Base-by-base conservation (phyloP, 108 stramenopile genomes). In the Conticribra weissflogii region DNA sequence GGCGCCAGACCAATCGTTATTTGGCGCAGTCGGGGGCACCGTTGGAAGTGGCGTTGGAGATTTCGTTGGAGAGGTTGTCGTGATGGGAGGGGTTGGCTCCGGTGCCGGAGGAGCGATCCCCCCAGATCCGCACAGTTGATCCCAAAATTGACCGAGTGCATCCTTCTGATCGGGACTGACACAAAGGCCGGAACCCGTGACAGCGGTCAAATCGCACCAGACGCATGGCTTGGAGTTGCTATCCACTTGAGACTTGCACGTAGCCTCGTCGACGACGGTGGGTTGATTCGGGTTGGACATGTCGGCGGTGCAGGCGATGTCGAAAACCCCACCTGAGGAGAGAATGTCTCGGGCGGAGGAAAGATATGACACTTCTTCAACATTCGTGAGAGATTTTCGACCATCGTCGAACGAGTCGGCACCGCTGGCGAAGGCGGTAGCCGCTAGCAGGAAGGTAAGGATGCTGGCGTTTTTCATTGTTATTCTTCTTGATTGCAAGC, bases 171-270 rank as follows among this genome's bases (percentile, higher is more conserved):
- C 54, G 22, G 27, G n/a, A 59, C 32, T 72, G 8, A 79, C 53
- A 33, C 78, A 79, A 0, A 67, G 18, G 14, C 78, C 78, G 21
- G 41, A 21, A 1, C 65, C 65, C 3, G 66, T 22, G 48, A 57
- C 14, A 2, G 58, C n/a, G 12, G 78, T 33, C 1, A 65, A 55
- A 32, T 67, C 71, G 66, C 78, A 79, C 78, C 78, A 79, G 3
- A 72, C 58, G 54, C 78, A 79, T 3, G 78, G 9, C 16, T 71
- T 24, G 19, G 64, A 60, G 23, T 59, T 32, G 27, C 65, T 44
- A 30, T 72, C 78, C 0, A 27, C 52, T n/a, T 28, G 45, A 23
- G 66, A 53, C 28, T 36, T 22, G 63, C 76, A 77, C 2, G 66
- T 36, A 0, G 54, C 16, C 59, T 67, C 56, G 46, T 72, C 66